Conservation (phyloP, 139 green algal genomes). For the Cymbomonas tetramitiformis region DNA sequence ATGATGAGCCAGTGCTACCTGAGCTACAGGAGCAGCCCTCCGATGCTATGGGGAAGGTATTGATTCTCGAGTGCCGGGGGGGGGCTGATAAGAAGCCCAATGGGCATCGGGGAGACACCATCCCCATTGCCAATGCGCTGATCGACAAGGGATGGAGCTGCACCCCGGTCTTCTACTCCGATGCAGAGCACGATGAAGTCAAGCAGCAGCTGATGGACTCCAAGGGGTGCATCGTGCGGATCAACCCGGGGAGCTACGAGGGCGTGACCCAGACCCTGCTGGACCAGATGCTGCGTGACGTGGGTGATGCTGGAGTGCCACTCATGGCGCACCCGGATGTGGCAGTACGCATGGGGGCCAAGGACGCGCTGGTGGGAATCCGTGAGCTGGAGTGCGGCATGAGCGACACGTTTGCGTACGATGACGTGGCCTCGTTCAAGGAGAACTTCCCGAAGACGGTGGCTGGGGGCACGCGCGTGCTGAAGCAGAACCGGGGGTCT, state of each 20-base stretch:
- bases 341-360: conserved; percentile 18
- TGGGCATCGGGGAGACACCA: too few species aligned
- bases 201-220: not conserved
- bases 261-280: conserved; percentile 8
- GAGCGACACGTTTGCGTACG: conserved; percentile 26
- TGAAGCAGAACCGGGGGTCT: conserved; percentile 28
- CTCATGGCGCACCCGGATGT: conserved; percentile 10
- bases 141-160: too few species aligned
- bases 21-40: too few species aligned
- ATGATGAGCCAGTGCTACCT: too few species aligned
- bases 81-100: too few species aligned
- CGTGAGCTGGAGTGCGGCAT: conserved; percentile 13
- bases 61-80: too few species aligned
- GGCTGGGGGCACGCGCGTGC: conserved; percentile 11
- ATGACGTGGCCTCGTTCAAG: conserved; percentile 20
- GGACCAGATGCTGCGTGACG: not conserved
- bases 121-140: too few species aligned
- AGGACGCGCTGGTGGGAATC: conserved; percentile 22
- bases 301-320: not conserved
- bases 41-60: too few species aligned
- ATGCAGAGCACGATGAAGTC: too few species aligned
- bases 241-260: conserved; percentile 24
- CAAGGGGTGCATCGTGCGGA: conserved; percentile 19
- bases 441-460: conserved; percentile 27
- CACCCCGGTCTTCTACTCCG: too few species aligned